Evolutionary conservation across 352 stramenopile species (phyloP).

Genomic region (Phytophthora agathidicida): DNA sequence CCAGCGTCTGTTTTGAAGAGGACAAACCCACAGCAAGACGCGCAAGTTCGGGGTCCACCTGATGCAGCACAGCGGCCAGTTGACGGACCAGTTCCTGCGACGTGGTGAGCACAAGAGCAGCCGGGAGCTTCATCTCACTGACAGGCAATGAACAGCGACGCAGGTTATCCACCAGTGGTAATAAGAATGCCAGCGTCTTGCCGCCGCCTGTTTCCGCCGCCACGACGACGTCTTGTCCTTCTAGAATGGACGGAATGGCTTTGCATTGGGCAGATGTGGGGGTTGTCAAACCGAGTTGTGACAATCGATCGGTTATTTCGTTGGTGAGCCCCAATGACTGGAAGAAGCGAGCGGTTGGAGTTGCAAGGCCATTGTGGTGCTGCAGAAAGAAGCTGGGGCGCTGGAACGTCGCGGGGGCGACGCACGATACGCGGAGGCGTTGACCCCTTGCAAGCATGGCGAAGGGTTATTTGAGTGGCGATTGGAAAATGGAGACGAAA

Average conservation of each 20-base stretch:
- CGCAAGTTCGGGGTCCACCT: slow-evolving; percentile 48
- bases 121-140: slow-evolving; percentile 50
- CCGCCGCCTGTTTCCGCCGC: slow-evolving; percentile 95
- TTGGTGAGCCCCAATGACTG: slow-evolving; percentile 59
- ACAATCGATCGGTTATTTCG: slow-evolving; percentile 42
- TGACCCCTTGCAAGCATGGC: slow-evolving; percentile 13
- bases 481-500: too few species aligned
- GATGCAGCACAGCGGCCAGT: slow-evolving; percentile 50
- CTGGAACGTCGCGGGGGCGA: background rate
- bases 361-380: background rate
- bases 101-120: slow-evolving; percentile 83
- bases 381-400: slow-evolving; percentile 2
- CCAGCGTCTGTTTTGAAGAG: slow-evolving; percentile 57
- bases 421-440: slow-evolving; percentile 1
- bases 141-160: slow-evolving; percentile 32
- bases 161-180: slow-evolving; percentile 85
- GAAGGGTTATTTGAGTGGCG: slow-evolving; percentile 6
- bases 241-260: slow-evolving; percentile 63
- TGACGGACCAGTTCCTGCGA: slow-evolving; percentile 89
- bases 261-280: slow-evolving; percentile 62
- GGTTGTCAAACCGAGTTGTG: slow-evolving; percentile 37
- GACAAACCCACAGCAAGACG: slow-evolving; percentile 49
- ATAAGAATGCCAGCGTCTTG: slow-evolving; percentile 96
- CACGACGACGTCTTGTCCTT: slow-evolving; percentile 88
- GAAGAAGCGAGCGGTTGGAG: slow-evolving; percentile 38